Percentiles rank a stretch among this genome's conserved stretches.
Evolutionary conservation across 2,329 filamentous ascomycete genomes (phyloP).

Genomic region (Penicillium sp.): DNA sequence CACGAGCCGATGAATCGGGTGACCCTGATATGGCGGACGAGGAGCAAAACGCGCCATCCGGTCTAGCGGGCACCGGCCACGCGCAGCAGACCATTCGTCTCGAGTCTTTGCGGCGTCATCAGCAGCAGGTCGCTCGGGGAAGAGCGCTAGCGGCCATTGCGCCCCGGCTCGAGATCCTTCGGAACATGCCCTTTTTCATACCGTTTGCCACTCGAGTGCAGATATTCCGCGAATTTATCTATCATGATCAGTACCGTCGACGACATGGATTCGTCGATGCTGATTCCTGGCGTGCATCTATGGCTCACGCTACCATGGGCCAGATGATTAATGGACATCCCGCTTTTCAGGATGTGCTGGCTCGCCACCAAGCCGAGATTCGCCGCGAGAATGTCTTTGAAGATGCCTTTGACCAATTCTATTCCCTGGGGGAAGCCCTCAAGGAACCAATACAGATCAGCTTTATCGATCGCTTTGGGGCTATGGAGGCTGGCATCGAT

Average conservation of each 20-base stretch:
- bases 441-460: conserved; percentile 97
- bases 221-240: conserved; percentile 92
- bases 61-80: conserved; percentile 58
- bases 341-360: conserved; percentile 43
- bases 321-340: conserved; percentile 43
- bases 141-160: conserved; percentile 76
- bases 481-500: conserved; percentile 89
- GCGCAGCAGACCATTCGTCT: conserved; percentile 63
- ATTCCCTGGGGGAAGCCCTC: conserved; percentile 73
- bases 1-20: conserved; percentile 62
- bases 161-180: conserved; percentile 83
- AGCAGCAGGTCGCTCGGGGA: conserved; percentile 67
- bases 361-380: conserved; percentile 75
- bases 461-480: conserved; percentile 88
- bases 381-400: conserved; percentile 76
- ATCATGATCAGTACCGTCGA: conserved; percentile 73
- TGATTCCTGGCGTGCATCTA: conserved; percentile 70
- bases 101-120: conserved; percentile 64
- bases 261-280: conserved; percentile 69
- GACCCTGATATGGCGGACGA: conserved; percentile 49
- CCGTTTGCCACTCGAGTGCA: conserved; percentile 89
- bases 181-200: conserved; percentile 96
- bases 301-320: conserved; percentile 49
- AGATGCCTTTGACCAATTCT: conserved; percentile 84
- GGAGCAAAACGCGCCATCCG: conserved; percentile 34